phyloP scores from a whole-genome alignment of 2,329 filamentous ascomycete species.

The Calonectria crousiana region DNA sequence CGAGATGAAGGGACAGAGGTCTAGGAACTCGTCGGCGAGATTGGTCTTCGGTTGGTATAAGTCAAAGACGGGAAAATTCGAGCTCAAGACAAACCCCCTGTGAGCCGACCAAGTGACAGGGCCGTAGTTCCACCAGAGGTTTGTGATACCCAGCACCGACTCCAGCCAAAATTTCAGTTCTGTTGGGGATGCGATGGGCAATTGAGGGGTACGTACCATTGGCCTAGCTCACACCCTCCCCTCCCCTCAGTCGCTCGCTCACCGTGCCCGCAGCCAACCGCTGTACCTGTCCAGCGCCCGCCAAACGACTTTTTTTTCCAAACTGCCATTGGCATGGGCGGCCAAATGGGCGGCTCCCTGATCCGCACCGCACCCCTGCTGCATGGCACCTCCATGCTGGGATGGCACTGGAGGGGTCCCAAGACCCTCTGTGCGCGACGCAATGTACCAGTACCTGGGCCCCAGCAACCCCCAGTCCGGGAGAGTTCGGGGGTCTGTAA shows the following conservation, averaged over 20 bases:
- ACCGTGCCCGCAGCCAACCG: constrained; percentile 14
- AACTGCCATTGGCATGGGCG: constrained; percentile 43
- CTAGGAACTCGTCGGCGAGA: constrained; percentile 39
- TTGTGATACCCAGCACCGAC: constrained; percentile 43
- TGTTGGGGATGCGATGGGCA: constrained; percentile 54
- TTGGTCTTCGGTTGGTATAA: constrained; percentile 46
- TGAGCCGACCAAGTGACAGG: constrained; percentile 35
- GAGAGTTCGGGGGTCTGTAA: constrained; percentile 40
- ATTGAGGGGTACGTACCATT: constrained; percentile 46
- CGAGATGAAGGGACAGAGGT: constrained; percentile 42
- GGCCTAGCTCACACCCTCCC: constrained; percentile 31
- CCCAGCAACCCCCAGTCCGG: constrained; percentile 31
- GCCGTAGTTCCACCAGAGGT: constrained; percentile 37
- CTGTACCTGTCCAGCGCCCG: constrained; percentile 26
- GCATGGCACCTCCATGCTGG: constrained; percentile 33
- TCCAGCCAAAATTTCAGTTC: constrained; percentile 53
- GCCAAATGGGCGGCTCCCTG: constrained; percentile 44
- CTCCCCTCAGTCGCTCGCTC: constrained; percentile 11
- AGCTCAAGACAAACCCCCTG: constrained; percentile 36
- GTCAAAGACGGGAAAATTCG: constrained; percentile 44
- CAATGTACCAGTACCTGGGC: constrained; percentile 40
- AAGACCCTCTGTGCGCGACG: neutral
- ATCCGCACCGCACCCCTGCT: constrained; percentile 41
- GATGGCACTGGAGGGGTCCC: constrained; percentile 22
- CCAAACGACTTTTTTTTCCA: constrained; percentile 36